phyloP scores from a whole-genome alignment of 2,329 filamentous ascomycete genomes.

The Claviceps quebecensis region DNA sequence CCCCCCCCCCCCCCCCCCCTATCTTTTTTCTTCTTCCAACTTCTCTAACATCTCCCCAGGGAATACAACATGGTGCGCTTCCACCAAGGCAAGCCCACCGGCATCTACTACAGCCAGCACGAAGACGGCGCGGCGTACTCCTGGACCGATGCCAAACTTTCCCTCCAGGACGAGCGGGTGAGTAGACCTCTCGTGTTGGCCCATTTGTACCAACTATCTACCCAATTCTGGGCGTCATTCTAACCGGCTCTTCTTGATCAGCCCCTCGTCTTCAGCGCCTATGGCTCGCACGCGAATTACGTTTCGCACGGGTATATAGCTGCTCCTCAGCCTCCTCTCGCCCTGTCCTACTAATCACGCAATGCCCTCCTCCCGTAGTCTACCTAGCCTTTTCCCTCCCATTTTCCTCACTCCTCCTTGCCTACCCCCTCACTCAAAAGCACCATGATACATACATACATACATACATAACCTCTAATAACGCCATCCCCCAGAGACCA shows the following conservation, averaged over 20 bases:
- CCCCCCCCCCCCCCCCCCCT: no score
- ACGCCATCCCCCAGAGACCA: constrained; percentile 10
- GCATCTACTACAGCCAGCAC: constrained; percentile 18
- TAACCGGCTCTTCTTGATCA: constrained; percentile 3
- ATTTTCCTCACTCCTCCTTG: background rate
- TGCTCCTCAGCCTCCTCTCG: background rate
- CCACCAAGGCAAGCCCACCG: constrained; percentile 11
- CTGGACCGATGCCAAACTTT: constrained; percentile 12
- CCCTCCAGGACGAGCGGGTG: constrained; percentile 2
- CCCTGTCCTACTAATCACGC: background rate
- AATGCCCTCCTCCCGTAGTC: background rate
- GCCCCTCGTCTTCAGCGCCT: constrained; percentile 18
- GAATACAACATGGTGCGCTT: constrained; percentile 21
- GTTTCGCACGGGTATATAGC: constrained; percentile 12
- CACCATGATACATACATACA: background rate
- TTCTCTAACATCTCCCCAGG: constrained; percentile 7
- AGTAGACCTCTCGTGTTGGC: background rate
- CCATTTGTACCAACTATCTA: background rate
- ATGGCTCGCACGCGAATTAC: constrained; percentile 19
- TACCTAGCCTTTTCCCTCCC: no score
- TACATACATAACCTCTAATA: no score
- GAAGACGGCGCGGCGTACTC: constrained; percentile 11
- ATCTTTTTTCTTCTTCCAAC: background rate
- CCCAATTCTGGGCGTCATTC: background rate
- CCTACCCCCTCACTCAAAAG: background rate